Evolutionary conservation across 1,284 basidiomycete species (phyloP), one percentile per base, ranked within the genome.

Genomic region (Malassezia brasiliensis): DNA sequence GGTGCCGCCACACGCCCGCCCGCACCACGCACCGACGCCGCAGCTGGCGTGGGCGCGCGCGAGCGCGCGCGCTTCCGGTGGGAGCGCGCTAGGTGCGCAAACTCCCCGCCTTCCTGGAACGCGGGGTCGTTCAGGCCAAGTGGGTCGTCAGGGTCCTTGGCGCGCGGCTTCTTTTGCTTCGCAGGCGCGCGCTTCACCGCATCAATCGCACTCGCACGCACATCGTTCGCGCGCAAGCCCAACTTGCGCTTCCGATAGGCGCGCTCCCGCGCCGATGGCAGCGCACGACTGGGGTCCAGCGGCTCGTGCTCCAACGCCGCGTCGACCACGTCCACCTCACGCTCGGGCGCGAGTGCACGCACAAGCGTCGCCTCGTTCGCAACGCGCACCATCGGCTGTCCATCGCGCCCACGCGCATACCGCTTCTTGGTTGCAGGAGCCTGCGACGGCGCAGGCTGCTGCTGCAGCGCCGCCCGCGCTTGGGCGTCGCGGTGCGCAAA

Each of bases 101-200:
- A 63, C 32, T 70, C 68, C 36, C 68, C 68, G 12, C 68, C 68
- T 2, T 62, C 63, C 36, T 64, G 12, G 39, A 70, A 69, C 7
- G 66, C 68, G 1, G 68, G 68, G 30, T 71, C 68, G 35, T 66
- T 59, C 47, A 71, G 61, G 28, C 67, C 67, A 11, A 71, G 59
- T 12, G 68, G 68, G 51, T 71, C 68, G 54, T 68, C 64, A 39
- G 61, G 46, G 37, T 42, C 52, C 38, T 38, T n/a, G 32, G 44
- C 36, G 22, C 25, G 22, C 45, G 50, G 15, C 17, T 62, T 53
- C 17, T 32, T 17, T 17, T 53, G 45, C 2, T 5, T 9, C 11
- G 25, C 32, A 19, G 22, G 34, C 40, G 11, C 32, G 25, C 22
- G 40, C 30, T 17, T 19, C 15, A 12, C 17, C 32, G 19, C 37